phyloP scores from a whole-genome alignment of 768 basidiomycete genomes.

The Suillus tomentosus region DNA sequence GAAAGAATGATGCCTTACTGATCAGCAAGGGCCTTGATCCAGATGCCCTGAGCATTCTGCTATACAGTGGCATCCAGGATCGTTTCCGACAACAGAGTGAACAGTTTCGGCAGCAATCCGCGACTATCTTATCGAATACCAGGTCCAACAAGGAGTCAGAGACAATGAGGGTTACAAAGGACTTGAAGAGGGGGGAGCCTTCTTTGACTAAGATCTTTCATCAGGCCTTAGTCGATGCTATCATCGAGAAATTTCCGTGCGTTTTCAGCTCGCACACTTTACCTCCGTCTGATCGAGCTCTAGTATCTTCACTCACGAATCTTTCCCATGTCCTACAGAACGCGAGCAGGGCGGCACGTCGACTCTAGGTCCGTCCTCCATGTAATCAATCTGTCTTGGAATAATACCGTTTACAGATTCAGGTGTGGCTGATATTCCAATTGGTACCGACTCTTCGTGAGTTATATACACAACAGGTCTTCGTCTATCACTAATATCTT shows the following conservation, averaged over 20 bases:
- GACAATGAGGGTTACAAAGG: neutral
- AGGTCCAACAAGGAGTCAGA: neutral
- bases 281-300: neutral
- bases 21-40: constrained; percentile 28
- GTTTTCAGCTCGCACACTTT: constrained; percentile 14
- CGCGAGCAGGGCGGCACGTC: neutral
- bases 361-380: constrained; percentile 8
- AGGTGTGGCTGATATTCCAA: neutral
- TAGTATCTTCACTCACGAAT: constrained; percentile 19
- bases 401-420: constrained; percentile 7
- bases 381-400: no score
- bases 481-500: neutral
- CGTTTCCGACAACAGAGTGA: constrained; percentile 26
- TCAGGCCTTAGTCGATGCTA: constrained; percentile 26
- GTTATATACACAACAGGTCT: neutral
- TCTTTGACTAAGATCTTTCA: constrained; percentile 1
- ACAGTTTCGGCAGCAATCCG: constrained; percentile 23
- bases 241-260: constrained; percentile 23
- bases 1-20: constrained; percentile 25
- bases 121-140: neutral
- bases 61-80: constrained; percentile 28
- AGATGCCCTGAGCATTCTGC: constrained; percentile 28
- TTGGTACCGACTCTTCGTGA: neutral
- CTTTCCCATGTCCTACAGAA: constrained; percentile 13
- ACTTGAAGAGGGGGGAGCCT: constrained; percentile 11